Evolutionary conservation across 2,329 filamentous ascomycete genomes (phyloP), one percentile per base, ranked within the genome.

Genomic region (Fusarium irregulare): DNA sequence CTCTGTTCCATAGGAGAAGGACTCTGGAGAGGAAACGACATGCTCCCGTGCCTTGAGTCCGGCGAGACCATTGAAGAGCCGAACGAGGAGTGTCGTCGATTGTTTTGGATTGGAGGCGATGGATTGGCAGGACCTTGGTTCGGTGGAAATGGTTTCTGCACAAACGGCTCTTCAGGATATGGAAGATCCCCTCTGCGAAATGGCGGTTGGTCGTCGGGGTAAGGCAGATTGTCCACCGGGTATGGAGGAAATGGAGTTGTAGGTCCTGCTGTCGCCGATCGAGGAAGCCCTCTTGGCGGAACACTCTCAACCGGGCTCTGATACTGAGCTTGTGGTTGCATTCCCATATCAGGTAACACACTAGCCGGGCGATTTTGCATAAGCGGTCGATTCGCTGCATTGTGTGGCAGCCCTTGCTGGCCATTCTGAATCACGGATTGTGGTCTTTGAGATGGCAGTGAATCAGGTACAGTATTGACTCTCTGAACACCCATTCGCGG

Each of bases 1-100:
- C 61, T 70, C 13, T 57, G 56, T 16, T 78, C 76, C 54, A 77
- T 69, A 0, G 78, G 78, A 0, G 78, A 78, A 2, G 76, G 78
- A 1, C 75, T 78, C 45, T 78, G 72, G 1, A 73, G 13, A 11
- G 72, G 57, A 40, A 60, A 74, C 4, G 77, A 76, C 25, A 75
- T 68, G 23, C 75, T 76, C 7, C 74, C 72, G 2, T 73, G 67
- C 1, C 75, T 66, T 3, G 77, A 77, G 10, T 72, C 73, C 5
- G 76, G 56, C 1, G 77, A 79, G 18, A 78, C 66, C 6, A 75
- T 70, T 8, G 56, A 60, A 13, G 73, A 64, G 5, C 69, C 65
- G 25, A 73, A 73, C 7, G 74, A 76, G n/a, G 75, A 75, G 47
- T 78, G 75, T 5, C 75, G 68, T 49, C 75, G 68, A 10, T 64